Conservation (phyloP, 2,329 filamentous ascomycete species). For the Alternaria sp. region DNA sequence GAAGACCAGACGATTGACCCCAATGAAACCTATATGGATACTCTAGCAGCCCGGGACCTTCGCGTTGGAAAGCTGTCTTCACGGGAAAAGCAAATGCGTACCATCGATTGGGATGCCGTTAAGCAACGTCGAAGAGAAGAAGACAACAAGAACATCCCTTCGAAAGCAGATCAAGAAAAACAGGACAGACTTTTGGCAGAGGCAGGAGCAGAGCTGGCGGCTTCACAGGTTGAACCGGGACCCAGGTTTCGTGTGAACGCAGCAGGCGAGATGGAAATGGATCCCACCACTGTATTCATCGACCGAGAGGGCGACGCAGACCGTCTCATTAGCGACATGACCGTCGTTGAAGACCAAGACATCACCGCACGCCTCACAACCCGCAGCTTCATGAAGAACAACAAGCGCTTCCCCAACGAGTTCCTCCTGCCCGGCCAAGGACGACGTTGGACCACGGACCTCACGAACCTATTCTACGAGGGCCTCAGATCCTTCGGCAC, state of each 20-base stretch:
- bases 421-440: slow-evolving; percentile 55
- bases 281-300: slow-evolving; percentile 70
- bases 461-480: slow-evolving; percentile 78
- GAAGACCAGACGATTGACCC: slow-evolving; percentile 63
- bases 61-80: slow-evolving; percentile 78
- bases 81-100: slow-evolving; percentile 73
- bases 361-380: slow-evolving; percentile 75
- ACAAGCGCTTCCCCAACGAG: slow-evolving; percentile 54
- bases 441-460: slow-evolving; percentile 68
- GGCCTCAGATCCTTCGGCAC: slow-evolving; percentile 79
- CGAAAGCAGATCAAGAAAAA: slow-evolving; percentile 30
- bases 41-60: slow-evolving; percentile 67
- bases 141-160: slow-evolving; percentile 28
- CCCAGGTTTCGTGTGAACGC: slow-evolving; percentile 63
- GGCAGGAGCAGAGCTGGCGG: slow-evolving; percentile 17
- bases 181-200: slow-evolving; percentile 31
- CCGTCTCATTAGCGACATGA: slow-evolving; percentile 59
- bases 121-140: slow-evolving; percentile 48
- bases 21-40: slow-evolving; percentile 72
- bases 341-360: slow-evolving; percentile 77
- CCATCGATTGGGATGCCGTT: slow-evolving; percentile 66
- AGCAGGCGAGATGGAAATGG: slow-evolving; percentile 74
- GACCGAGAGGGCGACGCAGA: slow-evolving; percentile 71
- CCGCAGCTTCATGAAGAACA: slow-evolving; percentile 71
- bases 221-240: slow-evolving; percentile 38